These are phyloP conservation scores for Letharia columbiana DNA, from an alignment of 495 filamentous ascomycete species.

Conservation along the genomic window DNA sequence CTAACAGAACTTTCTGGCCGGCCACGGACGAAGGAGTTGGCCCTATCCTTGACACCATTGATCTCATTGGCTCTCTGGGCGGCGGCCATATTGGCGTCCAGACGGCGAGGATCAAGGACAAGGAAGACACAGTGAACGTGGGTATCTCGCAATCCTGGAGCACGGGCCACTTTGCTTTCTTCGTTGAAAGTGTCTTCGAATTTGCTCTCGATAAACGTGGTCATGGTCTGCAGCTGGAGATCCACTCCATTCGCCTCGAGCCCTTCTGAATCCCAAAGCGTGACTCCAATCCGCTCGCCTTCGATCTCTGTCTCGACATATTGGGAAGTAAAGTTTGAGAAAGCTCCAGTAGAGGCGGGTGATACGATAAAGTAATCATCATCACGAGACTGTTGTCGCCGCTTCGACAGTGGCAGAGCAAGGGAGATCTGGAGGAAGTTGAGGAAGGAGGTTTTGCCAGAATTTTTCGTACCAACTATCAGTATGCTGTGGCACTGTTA, in stretches of 20 bases:
- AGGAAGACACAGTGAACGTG: conserved; percentile 96
- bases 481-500: conserved; percentile 56
- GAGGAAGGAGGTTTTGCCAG: conserved; percentile 94
- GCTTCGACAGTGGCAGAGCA: conserved; percentile 69
- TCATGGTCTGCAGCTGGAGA: conserved; percentile 84
- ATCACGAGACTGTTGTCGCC: conserved; percentile 42
- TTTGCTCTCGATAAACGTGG: conserved; percentile 89
- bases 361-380: conserved; percentile 41
- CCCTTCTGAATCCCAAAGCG: conserved; percentile 91
- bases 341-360: conserved; percentile 37
- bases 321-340: conserved; percentile 66
- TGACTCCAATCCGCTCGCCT: conserved; percentile 82
- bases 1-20: conserved; percentile 36
- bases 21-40: conserved; percentile 31
- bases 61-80: conserved; percentile 51
- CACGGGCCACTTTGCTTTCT: conserved; percentile 93
- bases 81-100: conserved; percentile 73
- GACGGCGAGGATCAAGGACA: conserved; percentile 77
- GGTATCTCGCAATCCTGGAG: conserved; percentile 87
- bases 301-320: conserved; percentile 96
- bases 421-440: conserved; percentile 85
- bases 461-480: conserved; percentile 78
- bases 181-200: conserved; percentile 97
- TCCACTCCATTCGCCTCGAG: conserved; percentile 91
- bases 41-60: conserved; percentile 41